Evolutionary conservation across 129 eudicot species (phyloP), one percentile per base, ranked within the genome.

Genomic region (Flaveria robusta): DNA sequence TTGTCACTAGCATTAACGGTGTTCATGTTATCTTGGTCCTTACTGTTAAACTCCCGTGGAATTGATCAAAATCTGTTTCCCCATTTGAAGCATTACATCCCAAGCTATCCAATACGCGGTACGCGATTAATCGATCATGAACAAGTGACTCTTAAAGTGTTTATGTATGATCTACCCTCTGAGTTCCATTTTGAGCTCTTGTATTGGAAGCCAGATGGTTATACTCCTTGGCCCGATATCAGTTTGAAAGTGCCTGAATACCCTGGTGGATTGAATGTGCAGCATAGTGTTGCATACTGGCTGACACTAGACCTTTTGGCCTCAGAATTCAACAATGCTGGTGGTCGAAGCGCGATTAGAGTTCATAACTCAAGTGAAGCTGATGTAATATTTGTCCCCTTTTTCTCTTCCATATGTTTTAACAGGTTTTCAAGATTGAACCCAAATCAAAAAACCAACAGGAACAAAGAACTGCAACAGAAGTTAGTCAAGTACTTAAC

Each of bases 211-310:
- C 74, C 88, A 2, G 76, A 82, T 41, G 87, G 88, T 24, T 68
- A 75, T 7, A 68, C 73, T 81, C 78, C 80, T 8, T 94, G 98
- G 98, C 97, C 98, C 0, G 96, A 85, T 77, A 60, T 91, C 51
- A 79, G 77, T 13, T 69, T 50, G 4, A 46, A 81, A 46, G 79
- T 87, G 60, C 98, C 98, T 2, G 70, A 70, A 5, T 94, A 94
- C 59, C 96, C 98, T 4, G 98, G 97, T 29, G 98, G 97, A 20
- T 79, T 94, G 65, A 88, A 94, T 70, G 75, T 87, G 83, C 98
- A 94, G 84, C 98, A 94, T 51, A 94, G 97, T 14, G 92, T 94
- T 62, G 98, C 89, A n/a, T 94, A 88, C 75, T 94, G 97, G 97
- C 92, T 94, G 42, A 91, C 97, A 11, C 46, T 94, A 71, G 97